Evolutionary conservation across 2,329 filamentous ascomycete genomes (phyloP), one percentile per base, ranked within the genome.

Genomic region (Sporothrix humicola): DNA sequence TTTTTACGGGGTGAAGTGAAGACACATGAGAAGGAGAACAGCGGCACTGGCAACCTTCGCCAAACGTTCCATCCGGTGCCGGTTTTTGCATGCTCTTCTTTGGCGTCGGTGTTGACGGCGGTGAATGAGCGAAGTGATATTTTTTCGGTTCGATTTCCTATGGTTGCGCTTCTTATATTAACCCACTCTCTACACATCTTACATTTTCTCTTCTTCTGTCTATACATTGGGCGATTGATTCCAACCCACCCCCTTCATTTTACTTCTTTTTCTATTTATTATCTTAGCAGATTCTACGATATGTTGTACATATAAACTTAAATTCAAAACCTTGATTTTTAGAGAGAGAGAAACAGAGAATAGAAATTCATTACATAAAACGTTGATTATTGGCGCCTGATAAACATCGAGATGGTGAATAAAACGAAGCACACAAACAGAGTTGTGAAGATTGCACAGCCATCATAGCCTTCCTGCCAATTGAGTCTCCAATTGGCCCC

Each of bases 221-320:
- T 59, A 65, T 72, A 48, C 37, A 56, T 56, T 52, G 58, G 59
- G 48, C 46, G 31, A 54, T 72, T 66, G 71, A 72, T 58, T 66
- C 71, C 26, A 46, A 12, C 54, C 48, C 48, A 46, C 7, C 10
- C 31, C 37, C 23, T 72, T 59, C 37, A 26, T 58, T 66, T 72
- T 37, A 46, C 23, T 8, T 52, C 20, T 52, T 37, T 50, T 72
- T 54, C 7, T 54, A 12, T 52, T 46, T 56, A 44, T 23, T 26
- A 46, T 63, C 50, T 23, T 48, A 46, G 42, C 10, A 66, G 61
- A 20, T 20, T 58, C 13, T 50, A 6, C 23, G 52, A n/a, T 68
- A 58, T 50, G 37, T 37, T 58, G 71, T 66, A 72, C 42, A 65
- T 65, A 72, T 52, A 46, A 52, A 46, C 4, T 48, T 20, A 63